phyloP scores from a whole-genome alignment of 441 rosid species.

The Erysimum cheiri region DNA sequence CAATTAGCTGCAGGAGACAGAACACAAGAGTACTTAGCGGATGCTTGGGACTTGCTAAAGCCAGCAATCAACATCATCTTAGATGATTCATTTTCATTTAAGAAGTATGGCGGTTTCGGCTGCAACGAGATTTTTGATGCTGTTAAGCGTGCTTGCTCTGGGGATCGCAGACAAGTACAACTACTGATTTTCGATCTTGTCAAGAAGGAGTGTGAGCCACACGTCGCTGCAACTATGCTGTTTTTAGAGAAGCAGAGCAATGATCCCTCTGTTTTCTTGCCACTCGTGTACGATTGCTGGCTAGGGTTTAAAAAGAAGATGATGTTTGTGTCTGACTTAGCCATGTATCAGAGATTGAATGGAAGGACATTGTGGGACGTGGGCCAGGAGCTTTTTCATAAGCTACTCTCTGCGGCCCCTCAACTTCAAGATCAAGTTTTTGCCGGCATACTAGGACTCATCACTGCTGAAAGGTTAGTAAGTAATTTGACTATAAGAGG shows the following conservation, averaged over 20 bases:
- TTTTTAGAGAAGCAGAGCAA: not conserved
- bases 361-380: not conserved
- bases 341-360: not conserved
- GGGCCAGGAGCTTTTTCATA: slow-evolving; percentile 2
- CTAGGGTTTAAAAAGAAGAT: slow-evolving; percentile 1
- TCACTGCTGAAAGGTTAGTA: slow-evolving; percentile 4
- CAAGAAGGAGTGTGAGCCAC: slow-evolving; percentile 11
- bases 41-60: too few relatives aligned
- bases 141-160: not conserved
- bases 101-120: too few relatives aligned
- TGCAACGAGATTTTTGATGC: not conserved
- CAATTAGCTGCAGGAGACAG: too few relatives aligned
- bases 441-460: not conserved
- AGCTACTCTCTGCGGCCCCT: not conserved
- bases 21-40: too few relatives aligned
- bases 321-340: not conserved
- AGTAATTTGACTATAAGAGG: not conserved
- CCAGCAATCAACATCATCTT: too few relatives aligned
- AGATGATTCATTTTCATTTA: too few relatives aligned
- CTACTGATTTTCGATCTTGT: not conserved
- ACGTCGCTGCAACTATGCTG: not conserved
- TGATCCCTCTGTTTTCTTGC: slow-evolving; percentile 11
- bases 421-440: not conserved
- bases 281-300: slow-evolving; percentile 1
- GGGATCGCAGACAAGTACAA: not conserved